Evolutionary conservation across 2,329 filamentous ascomycete genomes (phyloP).

Genomic region (Aciculosporium take): DNA sequence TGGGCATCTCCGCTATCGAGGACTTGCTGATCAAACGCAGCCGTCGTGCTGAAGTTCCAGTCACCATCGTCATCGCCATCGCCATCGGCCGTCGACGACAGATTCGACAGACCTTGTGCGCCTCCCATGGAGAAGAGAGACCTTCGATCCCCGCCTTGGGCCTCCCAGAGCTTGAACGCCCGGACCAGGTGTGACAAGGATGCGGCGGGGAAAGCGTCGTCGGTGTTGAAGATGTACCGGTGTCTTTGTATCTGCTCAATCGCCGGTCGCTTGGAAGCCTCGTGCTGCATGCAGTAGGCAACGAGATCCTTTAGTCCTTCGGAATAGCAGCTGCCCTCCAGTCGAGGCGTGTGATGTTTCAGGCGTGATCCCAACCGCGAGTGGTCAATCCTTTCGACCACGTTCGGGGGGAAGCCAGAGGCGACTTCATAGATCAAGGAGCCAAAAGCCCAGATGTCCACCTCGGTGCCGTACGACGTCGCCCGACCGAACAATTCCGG

Average conservation of each 20-base stretch:
- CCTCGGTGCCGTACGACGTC: conserved; percentile 53
- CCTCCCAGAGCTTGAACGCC: conserved; percentile 63
- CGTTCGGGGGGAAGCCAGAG: conserved; percentile 60
- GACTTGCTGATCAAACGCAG: conserved; percentile 47
- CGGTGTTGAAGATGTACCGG: conserved; percentile 51
- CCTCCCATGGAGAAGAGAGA: conserved; percentile 48
- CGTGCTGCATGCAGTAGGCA: conserved; percentile 56
- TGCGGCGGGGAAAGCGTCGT: conserved; percentile 47
- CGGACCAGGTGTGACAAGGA: conserved; percentile 52
- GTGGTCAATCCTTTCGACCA: conserved; percentile 33
- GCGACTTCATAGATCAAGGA: conserved; percentile 72
- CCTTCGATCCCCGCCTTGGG: conserved; percentile 54
- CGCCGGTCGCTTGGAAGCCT: conserved; percentile 52
- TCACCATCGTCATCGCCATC: conserved; percentile 47
- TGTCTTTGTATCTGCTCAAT: conserved; percentile 58
- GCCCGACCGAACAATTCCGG: conserved; percentile 57
- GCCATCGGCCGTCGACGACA: conserved; percentile 28
- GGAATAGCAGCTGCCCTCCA: conserved; percentile 61
- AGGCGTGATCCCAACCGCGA: conserved; percentile 41
- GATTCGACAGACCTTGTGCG: conserved; percentile 36
- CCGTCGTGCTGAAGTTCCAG: conserved; percentile 54
- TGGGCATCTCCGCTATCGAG: conserved; percentile 38
- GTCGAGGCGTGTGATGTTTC: conserved; percentile 47
- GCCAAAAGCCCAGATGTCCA: conserved; percentile 77
- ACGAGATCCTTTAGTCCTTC: conserved; percentile 54